Evolutionary conservation across 2,329 filamentous ascomycete genomes (phyloP).

Genomic region (Colletotrichum tamarilloi): DNA sequence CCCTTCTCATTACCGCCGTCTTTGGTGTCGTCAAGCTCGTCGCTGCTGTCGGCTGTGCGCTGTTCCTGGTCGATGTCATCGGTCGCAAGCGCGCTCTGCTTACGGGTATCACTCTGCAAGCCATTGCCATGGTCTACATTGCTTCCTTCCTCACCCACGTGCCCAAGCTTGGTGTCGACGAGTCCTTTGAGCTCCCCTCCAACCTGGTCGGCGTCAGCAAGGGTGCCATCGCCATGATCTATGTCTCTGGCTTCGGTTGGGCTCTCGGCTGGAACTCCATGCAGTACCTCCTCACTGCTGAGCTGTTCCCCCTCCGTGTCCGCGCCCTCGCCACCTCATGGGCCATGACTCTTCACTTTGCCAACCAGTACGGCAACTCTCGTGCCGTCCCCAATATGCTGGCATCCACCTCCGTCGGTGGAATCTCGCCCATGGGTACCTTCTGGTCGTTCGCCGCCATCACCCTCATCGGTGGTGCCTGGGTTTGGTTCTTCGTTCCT

Average conservation of each 20-base stretch:
- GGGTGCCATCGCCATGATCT: conserved; percentile 80
- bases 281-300: conserved; percentile 82
- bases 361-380: conserved; percentile 81
- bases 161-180: conserved; percentile 64
- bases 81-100: conserved; percentile 77
- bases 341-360: conserved; percentile 83
- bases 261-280: conserved; percentile 80
- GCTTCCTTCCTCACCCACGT: conserved; percentile 71
- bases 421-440: conserved; percentile 71
- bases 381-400: conserved; percentile 83
- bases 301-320: conserved; percentile 81
- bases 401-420: conserved; percentile 56
- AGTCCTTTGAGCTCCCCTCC: conserved; percentile 58
- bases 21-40: conserved; percentile 81
- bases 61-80: conserved; percentile 84
- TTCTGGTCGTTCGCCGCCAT: conserved; percentile 82
- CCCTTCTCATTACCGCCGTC: conserved; percentile 78
- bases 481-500: conserved; percentile 79
- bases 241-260: conserved; percentile 76
- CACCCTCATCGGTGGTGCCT: conserved; percentile 74
- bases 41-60: conserved; percentile 74
- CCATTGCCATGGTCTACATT: conserved; percentile 71
- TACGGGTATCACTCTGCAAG: conserved; percentile 69
- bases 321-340: conserved; percentile 77
- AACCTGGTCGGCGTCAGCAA: conserved; percentile 67